Conservation (phyloP, 257 asterid genomes). For the Ajuga chamaepitys region DNA sequence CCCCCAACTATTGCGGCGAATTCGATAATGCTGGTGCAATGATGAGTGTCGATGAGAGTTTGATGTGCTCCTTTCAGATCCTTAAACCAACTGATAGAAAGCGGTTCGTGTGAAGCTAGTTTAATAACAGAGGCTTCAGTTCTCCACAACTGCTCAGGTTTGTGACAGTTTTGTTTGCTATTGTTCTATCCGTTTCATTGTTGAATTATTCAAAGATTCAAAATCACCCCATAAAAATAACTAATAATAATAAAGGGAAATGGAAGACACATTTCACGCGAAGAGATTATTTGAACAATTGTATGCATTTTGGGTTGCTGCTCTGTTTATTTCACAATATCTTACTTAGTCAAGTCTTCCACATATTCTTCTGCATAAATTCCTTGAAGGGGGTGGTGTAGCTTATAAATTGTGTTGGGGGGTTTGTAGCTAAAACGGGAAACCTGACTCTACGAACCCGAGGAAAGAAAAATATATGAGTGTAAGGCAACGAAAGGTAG, state of each 20-base stretch:
- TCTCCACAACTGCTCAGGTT: conserved; percentile 25
- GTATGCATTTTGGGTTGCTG: neutral
- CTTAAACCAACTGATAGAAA: conserved; percentile 57
- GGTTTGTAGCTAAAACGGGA: too few relatives aligned
- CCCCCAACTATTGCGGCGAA: conserved; percentile 83
- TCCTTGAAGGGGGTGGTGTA: neutral
- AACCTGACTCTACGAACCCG: too few relatives aligned
- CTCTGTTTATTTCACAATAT: neutral
- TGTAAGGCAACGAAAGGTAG: neutral
- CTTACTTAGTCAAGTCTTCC: neutral
- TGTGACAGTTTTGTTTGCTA: conserved; percentile 7
- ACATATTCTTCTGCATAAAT: neutral
- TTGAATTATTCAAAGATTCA: conserved; percentile 8
- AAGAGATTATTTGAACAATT: neutral
- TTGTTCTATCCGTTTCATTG: neutral
- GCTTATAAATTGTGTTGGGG: neutral
- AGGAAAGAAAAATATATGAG: neutral
- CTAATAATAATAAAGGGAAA: neutral
- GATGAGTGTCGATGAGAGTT: conserved; percentile 84
- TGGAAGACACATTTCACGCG: neutral
- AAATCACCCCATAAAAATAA: too few relatives aligned
- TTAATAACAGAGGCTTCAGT: conserved; percentile 10
- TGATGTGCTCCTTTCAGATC: conserved; percentile 87
- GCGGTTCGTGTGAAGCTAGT: conserved; percentile 35
- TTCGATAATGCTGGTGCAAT: conserved; percentile 85